These are phyloP conservation scores for Backusella macrospora DNA, from an alignment of 192 early-diverging fungal species.

Conservation along the genomic window DNA sequence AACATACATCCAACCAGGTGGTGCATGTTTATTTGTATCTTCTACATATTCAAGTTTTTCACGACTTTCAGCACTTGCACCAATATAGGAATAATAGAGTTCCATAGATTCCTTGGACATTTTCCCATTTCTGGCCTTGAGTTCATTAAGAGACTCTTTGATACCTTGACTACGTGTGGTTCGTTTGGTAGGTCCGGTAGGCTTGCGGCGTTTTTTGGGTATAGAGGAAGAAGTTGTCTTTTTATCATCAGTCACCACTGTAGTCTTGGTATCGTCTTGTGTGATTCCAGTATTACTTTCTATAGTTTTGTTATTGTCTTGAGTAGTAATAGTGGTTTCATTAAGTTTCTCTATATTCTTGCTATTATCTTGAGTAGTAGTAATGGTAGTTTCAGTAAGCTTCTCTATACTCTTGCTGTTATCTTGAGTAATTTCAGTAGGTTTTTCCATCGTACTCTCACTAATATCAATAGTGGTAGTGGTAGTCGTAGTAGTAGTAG, in stretches of 20 bases:
- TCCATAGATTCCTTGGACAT: neutral
- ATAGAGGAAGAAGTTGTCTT: neutral
- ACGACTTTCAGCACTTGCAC: neutral
- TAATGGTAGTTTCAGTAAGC: neutral
- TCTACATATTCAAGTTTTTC: neutral
- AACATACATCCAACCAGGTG: neutral
- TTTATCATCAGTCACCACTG: neutral
- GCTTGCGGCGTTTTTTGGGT: neutral
- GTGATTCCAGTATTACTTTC: neutral
- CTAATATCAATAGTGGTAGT: neutral
- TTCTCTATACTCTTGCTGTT: neutral
- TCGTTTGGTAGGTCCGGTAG: neutral
- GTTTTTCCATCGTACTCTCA: neutral
- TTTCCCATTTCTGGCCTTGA: neutral
- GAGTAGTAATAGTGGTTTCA: neutral
- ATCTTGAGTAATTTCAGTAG: neutral
- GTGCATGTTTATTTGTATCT: neutral
- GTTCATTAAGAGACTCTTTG: neutral
- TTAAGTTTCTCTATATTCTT: neutral
- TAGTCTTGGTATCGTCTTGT: neutral
- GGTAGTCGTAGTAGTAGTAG: too few relatives aligned
- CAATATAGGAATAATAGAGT: neutral
- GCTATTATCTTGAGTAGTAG: neutral
- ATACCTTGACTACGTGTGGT: conserved; percentile 3
- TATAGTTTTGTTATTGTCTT: neutral